Evolutionary conservation across 2,329 filamentous ascomycete species (phyloP), one percentile per base, ranked within the genome.

Genomic region (Aureobasidium sp.): DNA sequence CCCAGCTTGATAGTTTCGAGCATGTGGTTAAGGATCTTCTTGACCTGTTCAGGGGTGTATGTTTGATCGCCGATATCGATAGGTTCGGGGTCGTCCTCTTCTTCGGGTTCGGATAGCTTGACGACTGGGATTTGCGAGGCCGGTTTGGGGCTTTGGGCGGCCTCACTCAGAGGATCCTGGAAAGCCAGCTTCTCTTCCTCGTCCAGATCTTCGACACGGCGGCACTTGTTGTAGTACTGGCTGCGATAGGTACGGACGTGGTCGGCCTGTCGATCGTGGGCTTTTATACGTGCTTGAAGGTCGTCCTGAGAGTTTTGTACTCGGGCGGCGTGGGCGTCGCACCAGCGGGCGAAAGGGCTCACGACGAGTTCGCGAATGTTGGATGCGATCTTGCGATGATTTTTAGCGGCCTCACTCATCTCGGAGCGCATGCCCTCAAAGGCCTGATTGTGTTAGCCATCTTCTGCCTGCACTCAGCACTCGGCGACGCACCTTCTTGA

Each of bases 161-260:
- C 73, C 65, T 81, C 76, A 57, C 73, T 81, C 64, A 83, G 80
- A 5, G 91, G 91, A 67, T 92, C 91, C 74, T 96, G 91, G 76
- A 99, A 99, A 42, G 92, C 94, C 61, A 99, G 83, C 77, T 99
- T 97, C 75, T 97, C 96, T 79, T 99, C 95, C 76, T 99, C 94
- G 74, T 99, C 94, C 64, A 97, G 79, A 72, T 99, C 94, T 74
- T 99, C 95, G 7, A 97, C 88, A 65, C 97, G 80, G 55, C 95
- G 88, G 74, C 94, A 99, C 78, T 97, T 99, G 81, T 97, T 99
- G 83, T 97, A 97, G 77, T 99, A 99, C 69, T 90, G 89, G 75
- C 90, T 96, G 66, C 94, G 87, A 69, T 97, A 84, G 78, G 97
- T 97, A 81, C 91, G 91, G 65, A 96, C 91, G 22, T 84, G 76